Evolutionary conservation across 441 rosid genomes (phyloP), one percentile per base, ranked within the genome.

Genomic region (Bruguiera hainesii): DNA sequence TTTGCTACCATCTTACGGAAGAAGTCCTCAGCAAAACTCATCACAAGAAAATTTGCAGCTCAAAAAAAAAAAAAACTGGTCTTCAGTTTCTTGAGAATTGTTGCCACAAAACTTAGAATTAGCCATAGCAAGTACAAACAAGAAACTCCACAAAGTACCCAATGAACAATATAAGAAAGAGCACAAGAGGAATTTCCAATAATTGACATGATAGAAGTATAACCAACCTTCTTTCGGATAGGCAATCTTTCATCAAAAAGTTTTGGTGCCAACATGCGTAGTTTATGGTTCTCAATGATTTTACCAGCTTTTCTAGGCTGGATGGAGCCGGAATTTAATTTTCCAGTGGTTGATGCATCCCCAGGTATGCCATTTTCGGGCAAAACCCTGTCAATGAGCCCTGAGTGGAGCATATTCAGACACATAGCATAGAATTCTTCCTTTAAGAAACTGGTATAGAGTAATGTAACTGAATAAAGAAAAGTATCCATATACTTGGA

Each of bases 171-270:
- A 30, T 23, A 52, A 61, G 21, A 23, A 55, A 63, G 53, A 60
- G 0, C 63, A 16, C 21, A 56, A 37, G 0, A 7, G 15, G 11
- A 55, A 21, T 3, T 39, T 13, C 31, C 52, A 30, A 49, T 11
- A 20, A 20, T 9, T 53, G 26, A 53, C 9, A n/a, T 25, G 49
- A 49, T 29, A 19, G 48, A 11, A 39, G 33, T 0, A 11, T 10
- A 23, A 57, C 39, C 20, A 56, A 87, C 89, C 89, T 83, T 81
- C 80, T 77, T 84, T 55, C 62, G 80, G 4, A 76, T 30, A 23
- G 87, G 78, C 74, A 81, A 55, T 60, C 61, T 77, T 28, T 83
- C 89, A 69, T 84, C 85, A 33, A 77, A 69, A 29, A 81, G 61
- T 52, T 67, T 87, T 19, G 78, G 50, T 0, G 74, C 74, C 77